phyloP scores from a whole-genome alignment of 148 eudicot species.

The Vaccinium corymbosum region DNA sequence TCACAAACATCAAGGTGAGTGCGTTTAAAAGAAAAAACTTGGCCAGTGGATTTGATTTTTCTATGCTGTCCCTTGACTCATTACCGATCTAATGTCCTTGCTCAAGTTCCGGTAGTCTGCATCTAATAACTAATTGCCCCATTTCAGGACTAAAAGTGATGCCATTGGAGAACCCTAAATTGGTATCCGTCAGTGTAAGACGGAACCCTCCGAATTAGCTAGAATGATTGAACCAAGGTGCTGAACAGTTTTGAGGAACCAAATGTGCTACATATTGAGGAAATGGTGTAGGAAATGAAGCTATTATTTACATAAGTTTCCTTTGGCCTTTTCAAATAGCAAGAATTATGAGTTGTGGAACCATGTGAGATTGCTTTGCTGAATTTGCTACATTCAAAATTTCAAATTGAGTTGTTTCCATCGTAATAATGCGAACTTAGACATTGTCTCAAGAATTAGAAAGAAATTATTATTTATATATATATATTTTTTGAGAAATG shows the following conservation, averaged over 20 bases:
- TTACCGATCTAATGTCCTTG: not conserved
- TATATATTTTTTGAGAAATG: not conserved
- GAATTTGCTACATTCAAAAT: not conserved
- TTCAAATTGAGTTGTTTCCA: not conserved
- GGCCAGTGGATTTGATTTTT: not conserved
- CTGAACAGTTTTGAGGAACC: not conserved
- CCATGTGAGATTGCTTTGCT: not conserved
- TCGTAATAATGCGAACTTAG: not conserved
- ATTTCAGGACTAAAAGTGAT: conserved; percentile 27
- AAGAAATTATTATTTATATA: not conserved
- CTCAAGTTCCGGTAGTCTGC: not conserved
- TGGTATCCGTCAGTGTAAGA: not conserved
- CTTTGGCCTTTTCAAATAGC: not conserved
- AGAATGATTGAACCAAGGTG: not conserved
- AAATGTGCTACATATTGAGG: not conserved
- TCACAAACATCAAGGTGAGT: conserved; percentile 60
- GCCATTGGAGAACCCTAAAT: conserved; percentile 24
- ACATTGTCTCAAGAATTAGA: not conserved
- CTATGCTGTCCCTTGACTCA: not conserved
- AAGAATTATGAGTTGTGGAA: not conserved
- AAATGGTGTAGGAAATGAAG: not conserved
- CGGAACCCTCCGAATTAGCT: not conserved
- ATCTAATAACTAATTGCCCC: not conserved
- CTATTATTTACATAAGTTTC: not conserved
- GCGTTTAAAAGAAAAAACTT: not conserved